Percentiles rank a stretch among this genome's conserved stretches.
These are phyloP conservation scores for Periconia sp. DNA, from an alignment of 2,329 filamentous ascomycete species.

Conservation along the genomic window DNA sequence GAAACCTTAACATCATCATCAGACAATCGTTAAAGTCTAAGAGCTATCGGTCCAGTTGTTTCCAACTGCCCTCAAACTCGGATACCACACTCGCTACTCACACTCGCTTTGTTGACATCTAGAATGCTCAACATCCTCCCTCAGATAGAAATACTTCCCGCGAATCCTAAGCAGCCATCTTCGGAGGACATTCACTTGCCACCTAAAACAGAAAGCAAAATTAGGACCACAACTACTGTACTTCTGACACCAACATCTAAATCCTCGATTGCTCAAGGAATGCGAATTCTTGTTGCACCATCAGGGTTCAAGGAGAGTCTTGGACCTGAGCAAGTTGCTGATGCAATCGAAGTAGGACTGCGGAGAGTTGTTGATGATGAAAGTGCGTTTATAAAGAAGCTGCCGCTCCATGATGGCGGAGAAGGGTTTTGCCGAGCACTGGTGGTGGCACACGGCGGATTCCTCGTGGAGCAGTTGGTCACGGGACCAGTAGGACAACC, in stretches of 20 bases:
- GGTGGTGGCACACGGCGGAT: slow-evolving; percentile 52
- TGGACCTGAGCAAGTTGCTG: slow-evolving; percentile 55
- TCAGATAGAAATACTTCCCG: no score
- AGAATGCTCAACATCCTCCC: no score
- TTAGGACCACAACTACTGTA: slow-evolving; percentile 23
- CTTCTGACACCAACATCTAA: slow-evolving; percentile 28
- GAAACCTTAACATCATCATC: no score
- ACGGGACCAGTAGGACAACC: slow-evolving; percentile 53
- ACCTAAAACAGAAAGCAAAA: no score
- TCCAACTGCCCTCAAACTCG: no score
- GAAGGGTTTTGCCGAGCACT: slow-evolving; percentile 59
- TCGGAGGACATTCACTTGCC: no score
- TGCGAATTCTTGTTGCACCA: slow-evolving; percentile 56
- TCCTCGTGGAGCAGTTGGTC: slow-evolving; percentile 46
- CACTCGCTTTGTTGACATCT: no score
- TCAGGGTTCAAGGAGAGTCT: slow-evolving; percentile 63
- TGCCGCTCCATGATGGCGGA: slow-evolving; percentile 60
- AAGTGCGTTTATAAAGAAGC: slow-evolving; percentile 53
- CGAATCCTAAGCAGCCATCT: no score
- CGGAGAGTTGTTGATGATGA: slow-evolving; percentile 48
- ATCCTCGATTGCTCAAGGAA: slow-evolving; percentile 22
- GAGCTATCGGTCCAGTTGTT: no score
- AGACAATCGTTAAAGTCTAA: no score
- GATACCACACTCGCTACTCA: no score
- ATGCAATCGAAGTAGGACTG: slow-evolving; percentile 59